Conservation (phyloP, 768 basidiomycete genomes). For the Leccinum uliginosum region DNA sequence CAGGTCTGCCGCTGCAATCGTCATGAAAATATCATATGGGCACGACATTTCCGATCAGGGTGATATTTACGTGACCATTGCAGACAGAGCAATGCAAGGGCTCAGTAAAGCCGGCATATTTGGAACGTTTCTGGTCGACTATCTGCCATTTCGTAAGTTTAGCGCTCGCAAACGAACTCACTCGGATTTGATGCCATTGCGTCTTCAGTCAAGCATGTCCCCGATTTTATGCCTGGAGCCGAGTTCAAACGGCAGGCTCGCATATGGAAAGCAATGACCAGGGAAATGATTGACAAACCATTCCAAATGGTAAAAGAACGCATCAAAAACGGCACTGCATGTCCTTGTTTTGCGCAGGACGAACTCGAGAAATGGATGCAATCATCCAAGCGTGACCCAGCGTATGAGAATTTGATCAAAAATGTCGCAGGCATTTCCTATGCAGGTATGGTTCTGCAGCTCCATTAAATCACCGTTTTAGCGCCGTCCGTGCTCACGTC, state of each 20-base stretch:
- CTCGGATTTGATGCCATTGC: background rate
- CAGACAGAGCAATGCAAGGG: conserved; percentile 35
- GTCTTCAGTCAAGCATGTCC: conserved; percentile 41
- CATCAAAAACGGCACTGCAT: conserved; percentile 34
- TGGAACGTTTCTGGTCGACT: conserved; percentile 42
- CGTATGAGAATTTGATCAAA: conserved; percentile 43
- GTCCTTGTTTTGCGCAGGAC: conserved; percentile 43
- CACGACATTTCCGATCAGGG: conserved; percentile 33
- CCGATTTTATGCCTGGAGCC: conserved; percentile 46
- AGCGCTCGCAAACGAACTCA: background rate
- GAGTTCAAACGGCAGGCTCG: conserved; percentile 45
- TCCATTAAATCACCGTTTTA: background rate
- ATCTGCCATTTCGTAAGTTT: conserved; percentile 29
- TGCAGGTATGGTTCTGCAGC: conserved; percentile 32
- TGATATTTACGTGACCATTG: conserved; percentile 38
- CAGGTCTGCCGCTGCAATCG: conserved; percentile 36
- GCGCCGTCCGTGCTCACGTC: conserved; percentile 3
- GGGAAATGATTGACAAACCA: conserved; percentile 30
- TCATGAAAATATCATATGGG: conserved; percentile 42
- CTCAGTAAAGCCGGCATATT: conserved; percentile 38
- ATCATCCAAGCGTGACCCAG: conserved; percentile 18
- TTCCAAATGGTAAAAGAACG: conserved; percentile 44
- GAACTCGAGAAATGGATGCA: conserved; percentile 34
- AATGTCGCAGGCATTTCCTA: conserved; percentile 50
- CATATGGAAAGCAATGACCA: conserved; percentile 33